A percentile compares a stretch with the other conserved stretches of the same genome.
phyloP scores from a whole-genome alignment of 148 eudicot species.

The Amaranthus palmeri region DNA sequence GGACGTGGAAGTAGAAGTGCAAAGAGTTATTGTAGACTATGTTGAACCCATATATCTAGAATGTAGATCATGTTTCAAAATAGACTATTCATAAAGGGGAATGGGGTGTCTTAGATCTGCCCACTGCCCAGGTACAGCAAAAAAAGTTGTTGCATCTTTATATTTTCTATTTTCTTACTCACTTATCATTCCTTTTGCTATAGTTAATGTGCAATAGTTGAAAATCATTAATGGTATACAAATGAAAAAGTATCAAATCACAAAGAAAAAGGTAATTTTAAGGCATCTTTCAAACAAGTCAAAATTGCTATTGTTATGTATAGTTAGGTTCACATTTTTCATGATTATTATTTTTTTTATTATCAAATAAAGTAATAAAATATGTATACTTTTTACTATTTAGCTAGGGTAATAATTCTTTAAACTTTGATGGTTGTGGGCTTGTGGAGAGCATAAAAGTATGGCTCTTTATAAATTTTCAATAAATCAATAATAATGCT shows the following conservation, averaged over 20 bases:
- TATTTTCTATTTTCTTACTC: not conserved
- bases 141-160: too few species aligned
- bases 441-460: not conserved
- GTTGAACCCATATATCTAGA: too few species aligned
- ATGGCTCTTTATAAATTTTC: not conserved
- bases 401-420: not conserved
- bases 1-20: too few species aligned
- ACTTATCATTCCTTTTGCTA: not conserved
- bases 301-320: not conserved
- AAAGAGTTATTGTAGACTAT: too few species aligned
- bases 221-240: not conserved
- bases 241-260: not conserved
- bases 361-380: not conserved
- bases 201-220: not conserved
- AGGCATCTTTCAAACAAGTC: not conserved
- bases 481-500: not conserved
- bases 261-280: not conserved
- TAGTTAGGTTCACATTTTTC: not conserved
- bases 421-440: not conserved
- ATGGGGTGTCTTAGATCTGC: too few species aligned
- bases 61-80: too few species aligned
- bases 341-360: not conserved
- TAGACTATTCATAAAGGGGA: too few species aligned
- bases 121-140: too few species aligned
- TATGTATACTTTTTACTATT: not conserved